Evolutionary conservation across 176 grass and related monocot species (phyloP).

Genomic region (Juncus inflexus): DNA sequence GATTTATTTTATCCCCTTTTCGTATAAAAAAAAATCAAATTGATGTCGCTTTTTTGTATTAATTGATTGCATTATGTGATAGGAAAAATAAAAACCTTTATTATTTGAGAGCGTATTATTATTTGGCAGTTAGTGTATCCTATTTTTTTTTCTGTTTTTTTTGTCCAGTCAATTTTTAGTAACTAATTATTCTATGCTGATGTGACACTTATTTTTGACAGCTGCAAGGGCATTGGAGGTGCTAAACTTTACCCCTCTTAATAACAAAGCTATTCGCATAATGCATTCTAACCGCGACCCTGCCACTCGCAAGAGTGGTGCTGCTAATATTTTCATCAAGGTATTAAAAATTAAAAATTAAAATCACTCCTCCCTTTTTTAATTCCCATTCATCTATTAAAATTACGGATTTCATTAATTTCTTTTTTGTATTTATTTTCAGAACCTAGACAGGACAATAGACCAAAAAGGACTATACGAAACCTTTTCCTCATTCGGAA

Average conservation of each 20-base stretch:
- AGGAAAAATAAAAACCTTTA: too few relatives aligned
- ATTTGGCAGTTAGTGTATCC: too few relatives aligned
- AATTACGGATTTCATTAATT: conserved; percentile 16
- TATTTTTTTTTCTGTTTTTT: neutral
- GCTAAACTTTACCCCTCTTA: conserved; percentile 62
- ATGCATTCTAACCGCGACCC: conserved; percentile 85
- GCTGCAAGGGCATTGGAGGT: conserved; percentile 61
- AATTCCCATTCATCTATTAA: neutral
- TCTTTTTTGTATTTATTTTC: conserved; percentile 32
- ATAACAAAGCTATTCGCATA: conserved; percentile 54
- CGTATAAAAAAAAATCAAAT: too few relatives aligned
- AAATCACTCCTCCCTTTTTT: conserved; percentile 1
- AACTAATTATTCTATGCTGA: neutral
- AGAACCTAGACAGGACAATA: conserved; percentile 85
- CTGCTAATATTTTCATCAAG: conserved; percentile 87
- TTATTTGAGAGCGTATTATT: too few relatives aligned
- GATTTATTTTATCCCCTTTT: too few relatives aligned
- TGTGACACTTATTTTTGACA: conserved; percentile 29
- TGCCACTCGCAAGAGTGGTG: conserved; percentile 63
- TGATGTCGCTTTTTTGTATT: too few relatives aligned
- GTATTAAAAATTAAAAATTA: conserved; percentile 18
- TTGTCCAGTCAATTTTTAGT: neutral
- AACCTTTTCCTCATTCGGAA: conserved; percentile 61
- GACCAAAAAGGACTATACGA: conserved; percentile 75
- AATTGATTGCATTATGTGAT: too few relatives aligned